Conservation (phyloP, 2,329 filamentous ascomycete species). For the Mycosphaerelloides madeirae region DNA sequence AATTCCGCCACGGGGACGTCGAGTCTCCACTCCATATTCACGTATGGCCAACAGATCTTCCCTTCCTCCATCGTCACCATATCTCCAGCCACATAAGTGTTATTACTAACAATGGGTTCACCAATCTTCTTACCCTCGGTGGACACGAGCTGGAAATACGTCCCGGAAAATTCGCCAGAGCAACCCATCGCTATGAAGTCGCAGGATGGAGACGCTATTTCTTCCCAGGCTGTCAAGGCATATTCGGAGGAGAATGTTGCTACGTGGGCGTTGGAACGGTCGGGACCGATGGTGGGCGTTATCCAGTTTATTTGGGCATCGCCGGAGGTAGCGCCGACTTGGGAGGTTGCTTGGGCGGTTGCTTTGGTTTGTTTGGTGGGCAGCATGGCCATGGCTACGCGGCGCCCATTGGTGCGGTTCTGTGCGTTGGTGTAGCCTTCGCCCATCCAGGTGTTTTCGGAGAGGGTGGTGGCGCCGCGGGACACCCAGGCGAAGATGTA, state of each 20-base stretch:
- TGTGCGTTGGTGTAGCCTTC: constrained; percentile 49
- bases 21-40: constrained; percentile 52
- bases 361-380: constrained; percentile 55
- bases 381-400: constrained; percentile 55
- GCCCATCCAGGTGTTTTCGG: constrained; percentile 55
- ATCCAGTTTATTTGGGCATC: constrained; percentile 59
- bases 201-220: constrained; percentile 54
- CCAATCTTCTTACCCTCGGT: constrained; percentile 50
- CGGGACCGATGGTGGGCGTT: constrained; percentile 43
- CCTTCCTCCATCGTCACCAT: constrained; percentile 58
- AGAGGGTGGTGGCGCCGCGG: constrained; percentile 53
- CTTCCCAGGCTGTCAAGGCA: constrained; percentile 58
- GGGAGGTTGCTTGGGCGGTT: constrained; percentile 50
- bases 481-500: constrained; percentile 63
- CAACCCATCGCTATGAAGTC: constrained; percentile 57
- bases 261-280: constrained; percentile 56
- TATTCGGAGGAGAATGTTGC: constrained; percentile 50
- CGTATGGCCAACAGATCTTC: constrained; percentile 59
- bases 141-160: constrained; percentile 56
- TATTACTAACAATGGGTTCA: constrained; percentile 44
- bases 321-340: constrained; percentile 50
- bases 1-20: constrained; percentile 25
- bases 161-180: constrained; percentile 54
- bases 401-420: constrained; percentile 55
- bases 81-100: constrained; percentile 58